Percentiles rank a stretch among this genome's conserved stretches.
Evolutionary conservation across 345 rosid species (phyloP).

Genomic region (Syzygium aqueum): DNA sequence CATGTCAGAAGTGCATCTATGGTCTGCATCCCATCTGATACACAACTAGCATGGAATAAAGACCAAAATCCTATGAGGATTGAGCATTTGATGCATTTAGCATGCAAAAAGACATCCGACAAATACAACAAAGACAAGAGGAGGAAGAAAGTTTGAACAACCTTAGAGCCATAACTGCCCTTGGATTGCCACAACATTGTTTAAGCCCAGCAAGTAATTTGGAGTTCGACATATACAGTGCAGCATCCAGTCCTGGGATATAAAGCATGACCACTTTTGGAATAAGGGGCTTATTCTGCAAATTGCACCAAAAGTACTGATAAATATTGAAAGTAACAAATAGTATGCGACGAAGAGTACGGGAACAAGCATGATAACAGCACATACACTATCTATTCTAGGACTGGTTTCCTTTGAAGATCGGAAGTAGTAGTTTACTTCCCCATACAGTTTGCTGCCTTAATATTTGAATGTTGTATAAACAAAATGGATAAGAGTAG

Average conservation of each 20-base stretch:
- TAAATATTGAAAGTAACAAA: not conserved
- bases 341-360: not conserved
- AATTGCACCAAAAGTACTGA: not conserved
- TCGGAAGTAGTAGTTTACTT: not conserved
- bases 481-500: not conserved
- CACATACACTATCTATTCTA: not conserved
- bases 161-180: constrained; percentile 77
- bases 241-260: constrained; percentile 91
- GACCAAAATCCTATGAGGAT: constrained; percentile 12
- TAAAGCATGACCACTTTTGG: constrained; percentile 87
- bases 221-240: constrained; percentile 64
- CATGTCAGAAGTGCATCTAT: constrained; percentile 77
- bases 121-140: not conserved
- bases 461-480: not conserved
- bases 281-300: constrained; percentile 90
- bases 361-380: not conserved
- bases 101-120: not conserved
- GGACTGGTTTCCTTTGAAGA: not conserved
- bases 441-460: not conserved
- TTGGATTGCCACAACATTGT: constrained; percentile 65
- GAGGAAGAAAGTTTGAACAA: constrained; percentile 22
- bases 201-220: constrained; percentile 59
- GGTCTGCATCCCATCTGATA: constrained; percentile 72
- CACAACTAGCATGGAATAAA: constrained; percentile 52
- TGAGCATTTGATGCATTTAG: not conserved